Percentiles rank a stretch among this genome's conserved stretches.
phyloP scores from a whole-genome alignment of 164 flowering plant genomes.

The Aristolochia fimbriata region DNA sequence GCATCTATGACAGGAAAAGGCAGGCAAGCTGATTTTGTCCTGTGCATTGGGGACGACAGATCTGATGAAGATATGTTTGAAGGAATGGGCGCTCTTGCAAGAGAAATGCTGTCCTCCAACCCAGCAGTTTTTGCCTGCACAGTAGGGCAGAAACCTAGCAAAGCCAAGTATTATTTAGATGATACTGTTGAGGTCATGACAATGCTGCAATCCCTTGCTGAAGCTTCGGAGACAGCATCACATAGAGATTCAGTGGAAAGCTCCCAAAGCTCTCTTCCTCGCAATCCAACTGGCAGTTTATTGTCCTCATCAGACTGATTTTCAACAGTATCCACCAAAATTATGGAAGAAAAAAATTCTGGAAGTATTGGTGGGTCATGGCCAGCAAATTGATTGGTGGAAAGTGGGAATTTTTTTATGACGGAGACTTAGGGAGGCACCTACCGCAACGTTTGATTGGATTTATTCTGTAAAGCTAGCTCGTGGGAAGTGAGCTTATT shows the following conservation, averaged over 20 bases:
- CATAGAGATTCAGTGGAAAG: neutral
- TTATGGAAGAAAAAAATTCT: too few relatives aligned
- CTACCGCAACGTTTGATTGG: too few relatives aligned
- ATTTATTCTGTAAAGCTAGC: too few relatives aligned
- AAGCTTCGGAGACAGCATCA: slow-evolving; percentile 30
- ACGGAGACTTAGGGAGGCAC: too few relatives aligned
- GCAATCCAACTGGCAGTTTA: neutral
- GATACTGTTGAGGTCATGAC: slow-evolving; percentile 34
- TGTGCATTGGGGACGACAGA: slow-evolving; percentile 53
- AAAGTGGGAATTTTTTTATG: too few relatives aligned
- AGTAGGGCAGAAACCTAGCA: slow-evolving; percentile 44
- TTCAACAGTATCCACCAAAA: too few relatives aligned
- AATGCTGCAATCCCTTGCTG: slow-evolving; percentile 44
- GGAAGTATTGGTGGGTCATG: too few relatives aligned
- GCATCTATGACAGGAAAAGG: slow-evolving; percentile 26
- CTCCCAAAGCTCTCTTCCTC: neutral
- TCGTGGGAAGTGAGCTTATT: too few relatives aligned
- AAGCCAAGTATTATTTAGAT: slow-evolving; percentile 34
- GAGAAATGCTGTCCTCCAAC: slow-evolving; percentile 10
- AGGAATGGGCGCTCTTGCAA: slow-evolving; percentile 22
- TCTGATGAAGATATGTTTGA: slow-evolving; percentile 61
- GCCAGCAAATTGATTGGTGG: too few relatives aligned
- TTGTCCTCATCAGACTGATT: too few relatives aligned
- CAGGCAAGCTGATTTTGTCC: slow-evolving; percentile 32
- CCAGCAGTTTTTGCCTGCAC: slow-evolving; percentile 47